Conservation (phyloP, 2,329 filamentous ascomycete genomes). For the Arthrobotrys megalospora region DNA sequence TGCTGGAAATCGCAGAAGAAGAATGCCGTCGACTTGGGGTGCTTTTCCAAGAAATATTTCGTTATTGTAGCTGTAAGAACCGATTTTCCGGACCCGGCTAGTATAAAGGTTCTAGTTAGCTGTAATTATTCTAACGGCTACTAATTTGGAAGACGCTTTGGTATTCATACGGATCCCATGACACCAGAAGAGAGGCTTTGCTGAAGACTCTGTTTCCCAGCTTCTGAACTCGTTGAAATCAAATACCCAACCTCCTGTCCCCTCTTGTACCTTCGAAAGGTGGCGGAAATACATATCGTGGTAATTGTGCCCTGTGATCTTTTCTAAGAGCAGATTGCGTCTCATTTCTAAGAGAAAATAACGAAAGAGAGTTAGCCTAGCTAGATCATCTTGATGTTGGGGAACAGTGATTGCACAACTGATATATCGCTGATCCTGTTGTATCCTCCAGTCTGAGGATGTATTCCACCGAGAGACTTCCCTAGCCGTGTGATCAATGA, state of each 20-base stretch:
- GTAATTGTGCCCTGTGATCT: constrained; percentile 19
- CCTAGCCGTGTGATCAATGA: constrained; percentile 11
- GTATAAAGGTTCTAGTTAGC: background rate
- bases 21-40: constrained; percentile 42
- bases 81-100: constrained; percentile 62
- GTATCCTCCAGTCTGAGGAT: constrained; percentile 1
- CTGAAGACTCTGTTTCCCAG: constrained; percentile 1
- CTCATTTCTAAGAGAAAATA: constrained; percentile 8
- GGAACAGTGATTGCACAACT: background rate
- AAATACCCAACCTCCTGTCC: constrained; percentile 30
- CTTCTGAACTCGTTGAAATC: background rate
- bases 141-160: too few species aligned
- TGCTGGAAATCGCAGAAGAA: constrained; percentile 60
- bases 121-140: background rate
- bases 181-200: constrained; percentile 17
- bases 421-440: background rate
- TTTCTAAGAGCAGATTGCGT: constrained; percentile 3
- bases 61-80: constrained; percentile 43
- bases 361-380: background rate
- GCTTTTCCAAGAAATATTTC: background rate
- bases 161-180: constrained; percentile 28
- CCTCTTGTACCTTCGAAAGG: background rate
- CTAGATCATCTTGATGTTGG: background rate
- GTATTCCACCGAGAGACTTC: constrained; percentile 14
- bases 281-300: constrained; percentile 19